Percentiles rank a stretch among this genome's conserved stretches.
Evolutionary conservation across 1,139 yeast species (phyloP).

Genomic region (Blastobotrys indianensis): DNA sequence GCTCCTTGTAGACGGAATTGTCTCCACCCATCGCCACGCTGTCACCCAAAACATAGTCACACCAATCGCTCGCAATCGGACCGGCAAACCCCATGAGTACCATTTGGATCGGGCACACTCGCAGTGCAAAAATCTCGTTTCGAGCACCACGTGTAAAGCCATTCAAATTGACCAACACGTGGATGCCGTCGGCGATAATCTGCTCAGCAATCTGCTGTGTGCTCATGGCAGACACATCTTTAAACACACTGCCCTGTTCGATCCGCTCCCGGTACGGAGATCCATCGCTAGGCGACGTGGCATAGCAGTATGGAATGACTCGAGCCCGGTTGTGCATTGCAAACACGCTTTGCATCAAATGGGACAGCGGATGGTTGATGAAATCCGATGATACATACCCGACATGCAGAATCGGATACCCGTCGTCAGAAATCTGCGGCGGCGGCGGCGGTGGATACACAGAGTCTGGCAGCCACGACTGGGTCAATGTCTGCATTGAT

Average conservation of each 20-base stretch:
- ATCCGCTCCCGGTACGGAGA: slow-evolving; percentile 29
- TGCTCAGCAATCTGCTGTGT: slow-evolving; percentile 27
- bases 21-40: slow-evolving; percentile 18
- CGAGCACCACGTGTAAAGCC: slow-evolving; percentile 35
- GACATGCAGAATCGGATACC: slow-evolving; percentile 21
- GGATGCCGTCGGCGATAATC: slow-evolving; percentile 30
- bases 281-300: slow-evolving; percentile 30
- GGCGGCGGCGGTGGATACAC: slow-evolving; percentile 33
- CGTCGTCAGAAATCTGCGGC: slow-evolving; percentile 19
- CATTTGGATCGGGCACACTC: slow-evolving; percentile 33
- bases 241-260: slow-evolving; percentile 27
- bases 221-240: slow-evolving; percentile 27
- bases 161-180: slow-evolving; percentile 32
- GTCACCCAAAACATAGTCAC: slow-evolving; percentile 32
- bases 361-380: slow-evolving; percentile 34
- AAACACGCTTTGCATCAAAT: slow-evolving; percentile 35
- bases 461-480: slow-evolving; percentile 28
- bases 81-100: slow-evolving; percentile 36
- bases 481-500: slow-evolving; percentile 25
- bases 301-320: slow-evolving; percentile 30
- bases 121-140: slow-evolving; percentile 33
- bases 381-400: slow-evolving; percentile 36
- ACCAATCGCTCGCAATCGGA: slow-evolving; percentile 33
- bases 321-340: slow-evolving; percentile 27
- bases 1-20: slow-evolving; percentile 23